Evolutionary conservation across 768 basidiomycete species (phyloP).

Genomic region (Agrocybe chaxingu): DNA sequence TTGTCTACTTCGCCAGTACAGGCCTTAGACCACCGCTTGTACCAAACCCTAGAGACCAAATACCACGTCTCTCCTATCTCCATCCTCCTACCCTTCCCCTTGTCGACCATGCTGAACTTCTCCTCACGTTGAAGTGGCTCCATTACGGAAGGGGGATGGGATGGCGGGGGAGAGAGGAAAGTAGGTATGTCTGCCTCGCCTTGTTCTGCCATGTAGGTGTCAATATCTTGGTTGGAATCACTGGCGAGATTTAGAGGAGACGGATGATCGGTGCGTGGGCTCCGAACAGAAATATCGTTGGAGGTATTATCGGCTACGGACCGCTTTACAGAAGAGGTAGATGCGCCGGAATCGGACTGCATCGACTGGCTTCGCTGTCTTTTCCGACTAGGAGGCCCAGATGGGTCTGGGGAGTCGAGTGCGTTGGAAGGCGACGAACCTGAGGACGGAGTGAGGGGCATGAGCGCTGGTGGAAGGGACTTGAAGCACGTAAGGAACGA

Average conservation of each 20-base stretch:
- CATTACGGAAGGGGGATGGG: conserved; percentile 18
- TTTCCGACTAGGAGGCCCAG: conserved; percentile 50
- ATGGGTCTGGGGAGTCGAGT: conserved; percentile 33
- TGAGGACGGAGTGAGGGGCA: conserved; percentile 47
- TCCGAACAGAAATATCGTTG: conserved; percentile 35
- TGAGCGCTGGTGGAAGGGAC: conserved; percentile 21
- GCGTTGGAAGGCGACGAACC: conserved; percentile 38
- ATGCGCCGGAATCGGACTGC: conserved; percentile 70
- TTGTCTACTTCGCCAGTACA: conserved; percentile 69
- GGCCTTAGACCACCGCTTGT: conserved; percentile 70
- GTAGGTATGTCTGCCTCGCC: conserved; percentile 37
- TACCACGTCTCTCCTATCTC: conserved; percentile 75
- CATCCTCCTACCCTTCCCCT: conserved; percentile 46
- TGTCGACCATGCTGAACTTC: conserved; percentile 50
- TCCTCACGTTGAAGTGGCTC: conserved; percentile 33
- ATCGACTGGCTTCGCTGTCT: conserved; percentile 74
- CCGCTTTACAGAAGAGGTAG: conserved; percentile 76
- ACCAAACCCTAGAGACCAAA: conserved; percentile 70
- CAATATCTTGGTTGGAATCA: conserved; percentile 55
- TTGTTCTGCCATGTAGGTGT: conserved; percentile 64
- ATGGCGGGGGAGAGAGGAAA: conserved; percentile 23
- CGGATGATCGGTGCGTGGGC: conserved; percentile 39
- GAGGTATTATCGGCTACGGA: conserved; percentile 66
- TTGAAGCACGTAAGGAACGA: conserved; percentile 13
- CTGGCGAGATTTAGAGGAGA: conserved; percentile 33